Base-by-base conservation (phyloP, 495 filamentous ascomycete genomes). In the Lophiotrema nucula region DNA sequence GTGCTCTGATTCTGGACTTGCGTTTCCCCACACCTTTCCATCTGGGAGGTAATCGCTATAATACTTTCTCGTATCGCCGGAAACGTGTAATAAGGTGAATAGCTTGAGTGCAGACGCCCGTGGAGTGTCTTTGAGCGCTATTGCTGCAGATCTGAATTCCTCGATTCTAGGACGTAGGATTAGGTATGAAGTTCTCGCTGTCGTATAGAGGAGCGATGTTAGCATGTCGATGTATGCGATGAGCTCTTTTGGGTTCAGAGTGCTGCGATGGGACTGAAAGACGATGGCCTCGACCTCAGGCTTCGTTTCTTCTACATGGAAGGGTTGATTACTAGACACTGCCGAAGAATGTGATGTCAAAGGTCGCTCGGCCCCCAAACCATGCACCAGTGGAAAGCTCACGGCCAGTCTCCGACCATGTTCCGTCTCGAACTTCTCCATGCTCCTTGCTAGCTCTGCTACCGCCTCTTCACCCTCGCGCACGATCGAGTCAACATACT, bases 1-100 rank as follows among this genome's bases (percentile, higher is more conserved):
- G 15, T 58, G 6, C 24, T 53, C 4, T 16, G 43, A 8, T 39
- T 56, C 53, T n/a, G n/a, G n/a, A n/a, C n/a, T n/a, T n/a, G n/a
- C n/a, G n/a, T 23, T 39, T 27, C 4, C 25, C 3, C 15, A 23
- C 43, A 4, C 19, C 23, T 8, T 22, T 22, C 19, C 21, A 18
- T 25, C 16, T 22, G 10, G 8, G 31, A 35, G n/a, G 31, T 35
- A 35, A n/a, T 8, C n/a, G 8, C n/a, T n/a, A 35, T 8, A 35
- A n/a, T 8, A 35, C 31, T 8, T 35, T n/a, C 8, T n/a, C n/a
- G 31, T 35, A 8, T 35, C 31, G 8, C 31, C 31, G 8, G 8
- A 8, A 35, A n/a, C n/a, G 8, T n/a, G 8, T n/a, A 35, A 35
- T n/a, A 35, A 8, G n/a, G 31, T 35, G 43, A n/a, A 22, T 2